Base-by-base conservation (phyloP, 306 rosid species). In the Quercus wislizeni region DNA sequence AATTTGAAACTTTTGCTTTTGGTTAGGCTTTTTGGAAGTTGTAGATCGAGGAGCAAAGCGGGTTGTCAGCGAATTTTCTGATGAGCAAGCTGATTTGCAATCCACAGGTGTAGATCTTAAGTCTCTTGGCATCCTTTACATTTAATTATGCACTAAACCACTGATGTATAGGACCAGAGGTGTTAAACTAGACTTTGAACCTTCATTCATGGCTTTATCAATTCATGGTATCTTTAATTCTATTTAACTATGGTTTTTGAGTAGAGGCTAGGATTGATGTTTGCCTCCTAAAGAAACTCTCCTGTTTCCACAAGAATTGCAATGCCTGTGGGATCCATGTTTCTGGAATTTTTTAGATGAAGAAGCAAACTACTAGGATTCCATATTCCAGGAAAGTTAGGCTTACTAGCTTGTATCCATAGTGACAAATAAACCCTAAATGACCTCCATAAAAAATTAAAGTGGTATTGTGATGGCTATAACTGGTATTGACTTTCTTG, bases 11-110 rank as follows among this genome's bases (percentile, higher is more conserved):
- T 62, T 19, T 23, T 62, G 10, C 59, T 72, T 10, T 63, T 71
- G 31, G 73, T 65, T 83, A 95, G 99, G 84, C 86, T 85, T 95
- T 73, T 89, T 95, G 72, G 98, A 95, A 86, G 96, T 90, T 68
- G 98, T 95, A 13, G 99, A 95, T 86, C 94, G 98, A 83, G 89
- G 91, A 75, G 99, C 99, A 21, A 95, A 95, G 90, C 85, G 85
- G 58, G 99, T 88, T 80, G 99, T 88, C 68, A 86, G 72, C 62
- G 99, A 95, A 56, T 78, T 87, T 67, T 58, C 89, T 9, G 99
- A 93, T 8, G 99, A 91, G 77, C 96, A 91, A 82, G 51, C 89
- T 56, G 90, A 88, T 77, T 75, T 87, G 25, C 91, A 87, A 75
- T 27, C 94, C 76, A 86, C 90, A 88, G 99, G 99, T 95, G 83